phyloP scores from a whole-genome alignment of 129 eudicot species.

The Helianthus annuus region HanXRQr2.0-SUNRISE NC_035438.2:123521401-123521900 shows the following conservation, averaged over 20 bases:
- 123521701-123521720: constrained; percentile 73
- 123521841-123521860: constrained; percentile 80
- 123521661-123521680: constrained; percentile 14
- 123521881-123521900: constrained; percentile 73
- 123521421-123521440: no score
- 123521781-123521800: constrained; percentile 87
- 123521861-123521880: constrained; percentile 75
- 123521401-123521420: no score
- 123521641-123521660: constrained; percentile 7
- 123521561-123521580: background rate
- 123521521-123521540: background rate
- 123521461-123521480: no score
- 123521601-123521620: background rate
- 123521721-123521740: constrained; percentile 79
- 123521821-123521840: constrained; percentile 60
- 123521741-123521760: constrained; percentile 76
- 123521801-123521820: constrained; percentile 80
- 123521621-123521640: background rate
- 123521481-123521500: background rate
- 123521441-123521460: no score
- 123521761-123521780: constrained; percentile 73
- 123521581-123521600: background rate
- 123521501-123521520: background rate
- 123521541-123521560: background rate
- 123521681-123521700: constrained; percentile 67